These are phyloP conservation scores for Chlorella ohadii DNA, from an alignment of 139 green algal genomes.

Conservation along the genomic window DNA sequence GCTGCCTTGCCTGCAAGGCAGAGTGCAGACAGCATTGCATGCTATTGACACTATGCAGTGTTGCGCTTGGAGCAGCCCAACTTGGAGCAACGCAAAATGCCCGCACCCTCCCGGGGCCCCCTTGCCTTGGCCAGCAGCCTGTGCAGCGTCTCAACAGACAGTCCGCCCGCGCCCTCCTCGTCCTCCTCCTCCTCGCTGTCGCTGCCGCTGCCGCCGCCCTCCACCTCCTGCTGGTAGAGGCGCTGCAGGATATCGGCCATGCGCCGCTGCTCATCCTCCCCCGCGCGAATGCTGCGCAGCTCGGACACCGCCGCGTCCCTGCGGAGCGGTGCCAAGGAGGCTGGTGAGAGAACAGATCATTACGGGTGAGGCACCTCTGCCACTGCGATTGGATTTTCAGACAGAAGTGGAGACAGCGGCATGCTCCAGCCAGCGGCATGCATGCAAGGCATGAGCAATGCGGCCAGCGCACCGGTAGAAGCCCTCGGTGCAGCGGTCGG, in stretches of 20 bases:
- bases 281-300: constrained; percentile 47
- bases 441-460: no score
- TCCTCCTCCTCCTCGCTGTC: not conserved
- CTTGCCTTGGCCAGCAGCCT: constrained; percentile 47
- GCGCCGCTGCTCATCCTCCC: constrained; percentile 43
- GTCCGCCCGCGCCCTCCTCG: constrained; percentile 11
- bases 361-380: no score
- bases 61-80: no score
- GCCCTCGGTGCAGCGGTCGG: constrained; percentile 68
- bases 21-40: not conserved
- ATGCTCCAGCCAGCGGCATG: no score
- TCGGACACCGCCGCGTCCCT: constrained; percentile 66
- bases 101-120: not conserved
- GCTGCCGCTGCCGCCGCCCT: constrained; percentile 26
- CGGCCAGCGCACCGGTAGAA: constrained; percentile 74
- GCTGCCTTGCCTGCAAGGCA: no score
- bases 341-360: no score
- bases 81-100: not conserved
- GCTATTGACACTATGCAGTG: no score
- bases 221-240: constrained; percentile 50
- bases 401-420: no score
- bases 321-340: not conserved
- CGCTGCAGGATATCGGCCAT: constrained; percentile 72
- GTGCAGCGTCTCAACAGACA: constrained; percentile 50
- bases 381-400: no score